A percentile compares a stretch with the other conserved stretches of the same genome.
phyloP scores from a whole-genome alignment of 768 basidiomycete species.

The Boletales sp. region DNA sequence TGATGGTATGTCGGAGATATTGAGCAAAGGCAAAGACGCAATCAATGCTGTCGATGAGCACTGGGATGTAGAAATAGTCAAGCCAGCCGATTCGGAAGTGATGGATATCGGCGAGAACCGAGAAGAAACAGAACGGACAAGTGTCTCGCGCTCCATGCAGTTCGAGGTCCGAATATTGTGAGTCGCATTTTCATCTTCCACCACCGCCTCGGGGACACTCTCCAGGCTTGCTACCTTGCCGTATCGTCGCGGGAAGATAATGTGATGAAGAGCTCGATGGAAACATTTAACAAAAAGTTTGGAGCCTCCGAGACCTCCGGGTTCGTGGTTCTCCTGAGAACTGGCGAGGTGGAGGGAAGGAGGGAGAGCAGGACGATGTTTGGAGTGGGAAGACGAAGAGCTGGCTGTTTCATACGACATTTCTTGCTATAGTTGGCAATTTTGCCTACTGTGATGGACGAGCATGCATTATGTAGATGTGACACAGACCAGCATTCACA shows the following conservation, averaged over 20 bases:
- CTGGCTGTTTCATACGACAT: conserved; percentile 8
- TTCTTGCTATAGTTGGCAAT: neutral
- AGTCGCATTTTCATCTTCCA: neutral
- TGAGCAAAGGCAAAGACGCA: conserved; percentile 9
- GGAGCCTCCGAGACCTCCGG: conserved; percentile 27
- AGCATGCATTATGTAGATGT: neutral
- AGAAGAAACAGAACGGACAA: neutral
- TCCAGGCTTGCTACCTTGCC: neutral
- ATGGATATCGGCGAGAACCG: neutral
- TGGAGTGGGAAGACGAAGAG: conserved; percentile 7
- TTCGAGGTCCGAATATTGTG: neutral
- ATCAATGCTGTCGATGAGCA: conserved; percentile 4
- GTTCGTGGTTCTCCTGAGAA: neutral
- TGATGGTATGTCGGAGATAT: conserved; percentile 6
- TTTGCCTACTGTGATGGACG: no score
- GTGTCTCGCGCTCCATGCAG: neutral
- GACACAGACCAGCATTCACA: conserved; percentile 1
- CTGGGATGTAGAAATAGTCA: neutral
- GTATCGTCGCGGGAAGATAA: conserved; percentile 15
- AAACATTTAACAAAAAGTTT: conserved; percentile 37
- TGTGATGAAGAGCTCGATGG: conserved; percentile 40
- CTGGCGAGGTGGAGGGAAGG: conserved; percentile 12
- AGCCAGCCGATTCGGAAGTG: conserved; percentile 1
- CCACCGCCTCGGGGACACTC: neutral
- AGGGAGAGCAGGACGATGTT: conserved; percentile 11